Percentiles rank a stretch among this genome's conserved stretches.
Evolutionary conservation across 2,329 filamentous ascomycete species (phyloP).

Genomic region (Fusarium sp.): DNA sequence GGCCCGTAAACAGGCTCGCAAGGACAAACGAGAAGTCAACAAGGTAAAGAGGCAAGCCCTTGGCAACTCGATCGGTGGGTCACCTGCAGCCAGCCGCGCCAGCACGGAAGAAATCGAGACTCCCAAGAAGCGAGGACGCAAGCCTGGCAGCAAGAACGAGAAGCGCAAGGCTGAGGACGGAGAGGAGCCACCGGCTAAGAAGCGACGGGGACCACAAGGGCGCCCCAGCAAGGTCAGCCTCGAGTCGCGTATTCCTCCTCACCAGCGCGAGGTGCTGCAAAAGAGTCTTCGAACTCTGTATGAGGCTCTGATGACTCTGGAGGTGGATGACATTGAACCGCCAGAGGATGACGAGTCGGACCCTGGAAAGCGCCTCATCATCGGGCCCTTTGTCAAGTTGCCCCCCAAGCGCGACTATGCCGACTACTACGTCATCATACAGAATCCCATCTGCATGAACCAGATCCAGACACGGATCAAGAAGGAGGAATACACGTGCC

Average conservation of each 20-base stretch:
- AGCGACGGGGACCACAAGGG: slow-evolving; percentile 77
- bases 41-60: slow-evolving; percentile 68
- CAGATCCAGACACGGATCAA: slow-evolving; percentile 95
- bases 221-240: slow-evolving; percentile 70
- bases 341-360: slow-evolving; percentile 68
- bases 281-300: slow-evolving; percentile 81
- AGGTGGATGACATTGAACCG: slow-evolving; percentile 77
- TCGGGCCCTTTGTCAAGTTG: slow-evolving; percentile 92
- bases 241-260: slow-evolving; percentile 66
- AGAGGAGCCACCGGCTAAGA: slow-evolving; percentile 81
- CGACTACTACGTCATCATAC: slow-evolving; percentile 95
- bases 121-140: slow-evolving; percentile 86
- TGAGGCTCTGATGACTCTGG: slow-evolving; percentile 83
- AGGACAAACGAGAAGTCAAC: slow-evolving; percentile 82
- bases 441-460: slow-evolving; percentile 94
- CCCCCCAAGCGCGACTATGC: slow-evolving; percentile 90
- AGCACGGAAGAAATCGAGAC: slow-evolving; percentile 84
- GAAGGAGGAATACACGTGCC: slow-evolving; percentile 87
- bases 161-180: slow-evolving; percentile 90
- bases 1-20: slow-evolving; percentile 86
- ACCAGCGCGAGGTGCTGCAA: slow-evolving; percentile 82
- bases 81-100: slow-evolving; percentile 81
- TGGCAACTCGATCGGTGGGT: slow-evolving; percentile 65
- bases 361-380: slow-evolving; percentile 79
- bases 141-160: slow-evolving; percentile 76